Percentiles rank a stretch among this genome's conserved stretches.
phyloP scores from a whole-genome alignment of 768 basidiomycete species.

The Rhodotorula diobovata region DNA sequence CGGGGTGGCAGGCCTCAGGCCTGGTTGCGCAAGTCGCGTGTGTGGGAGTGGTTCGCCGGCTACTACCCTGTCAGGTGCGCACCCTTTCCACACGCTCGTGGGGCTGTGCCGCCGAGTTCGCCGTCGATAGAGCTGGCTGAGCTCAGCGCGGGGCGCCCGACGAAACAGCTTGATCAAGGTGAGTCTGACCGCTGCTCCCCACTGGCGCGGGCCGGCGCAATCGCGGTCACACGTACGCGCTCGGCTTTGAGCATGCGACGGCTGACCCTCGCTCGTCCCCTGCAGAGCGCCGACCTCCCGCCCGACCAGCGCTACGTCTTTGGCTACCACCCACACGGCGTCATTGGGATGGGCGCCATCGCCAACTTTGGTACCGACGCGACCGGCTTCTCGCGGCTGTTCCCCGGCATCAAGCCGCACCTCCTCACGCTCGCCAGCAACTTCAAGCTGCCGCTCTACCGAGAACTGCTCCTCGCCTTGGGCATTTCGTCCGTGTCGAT shows the following conservation, averaged over 20 bases:
- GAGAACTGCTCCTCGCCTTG: conserved; percentile 66
- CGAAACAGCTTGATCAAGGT: conserved; percentile 53
- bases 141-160: too few species aligned
- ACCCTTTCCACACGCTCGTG: neutral
- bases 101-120: neutral
- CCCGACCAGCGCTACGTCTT: conserved; percentile 91
- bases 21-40: conserved; percentile 65
- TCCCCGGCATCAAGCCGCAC: conserved; percentile 88
- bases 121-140: too few species aligned
- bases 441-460: conserved; percentile 86
- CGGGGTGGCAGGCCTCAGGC: conserved; percentile 63
- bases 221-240: too few species aligned
- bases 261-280: neutral
- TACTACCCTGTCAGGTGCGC: conserved; percentile 41
- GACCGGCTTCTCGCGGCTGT: conserved; percentile 80
- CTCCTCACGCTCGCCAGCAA: conserved; percentile 80
- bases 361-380: conserved; percentile 97
- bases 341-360: conserved; percentile 89
- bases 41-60: conserved; percentile 56
- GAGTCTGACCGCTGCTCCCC: conserved; percentile 21
- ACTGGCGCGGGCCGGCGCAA: neutral
- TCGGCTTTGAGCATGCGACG: too few species aligned
- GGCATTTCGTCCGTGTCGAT: conserved; percentile 93
- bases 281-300: conserved; percentile 83
- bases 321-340: conserved; percentile 98